Conservation (phyloP, 352 stramenopile species). For the Pythium rhizo-oryzae region DNA sequence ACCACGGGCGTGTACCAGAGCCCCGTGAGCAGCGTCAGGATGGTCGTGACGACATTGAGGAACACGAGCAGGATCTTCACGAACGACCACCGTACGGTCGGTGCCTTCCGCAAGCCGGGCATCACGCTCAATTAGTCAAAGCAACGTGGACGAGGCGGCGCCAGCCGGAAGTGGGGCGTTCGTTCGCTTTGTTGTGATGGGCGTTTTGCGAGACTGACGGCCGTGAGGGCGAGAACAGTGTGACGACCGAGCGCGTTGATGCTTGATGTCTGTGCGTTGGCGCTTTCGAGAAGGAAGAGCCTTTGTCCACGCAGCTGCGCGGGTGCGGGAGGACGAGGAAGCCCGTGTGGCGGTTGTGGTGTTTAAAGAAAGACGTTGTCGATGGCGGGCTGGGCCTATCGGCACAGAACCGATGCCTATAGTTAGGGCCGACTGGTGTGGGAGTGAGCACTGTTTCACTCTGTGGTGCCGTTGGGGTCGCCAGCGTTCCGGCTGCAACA, state of each 20-base stretch:
- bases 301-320: too few species aligned
- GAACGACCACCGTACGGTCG: slow-evolving; percentile 3
- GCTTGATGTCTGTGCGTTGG: too few species aligned
- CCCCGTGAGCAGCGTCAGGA: slow-evolving; percentile 22
- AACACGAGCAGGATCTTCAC: slow-evolving; percentile 19
- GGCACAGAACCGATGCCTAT: neutral
- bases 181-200: neutral
- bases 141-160: too few species aligned
- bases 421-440: neutral
- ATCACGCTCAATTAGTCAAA: neutral
- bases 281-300: too few species aligned
- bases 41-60: slow-evolving; percentile 22
- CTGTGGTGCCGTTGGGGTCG: neutral
- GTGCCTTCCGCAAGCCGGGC: neutral
- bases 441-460: neutral
- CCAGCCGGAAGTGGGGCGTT: neutral
- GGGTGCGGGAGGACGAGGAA: neutral
- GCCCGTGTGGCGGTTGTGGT: neutral
- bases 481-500: neutral
- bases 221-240: too few species aligned
- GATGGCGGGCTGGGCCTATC: neutral
- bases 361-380: neutral
- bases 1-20: slow-evolving; percentile 19
- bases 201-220: neutral
- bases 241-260: too few species aligned